phyloP scores from a whole-genome alignment of 75 land plant species.

The Cupressus sempervirens region DNA sequence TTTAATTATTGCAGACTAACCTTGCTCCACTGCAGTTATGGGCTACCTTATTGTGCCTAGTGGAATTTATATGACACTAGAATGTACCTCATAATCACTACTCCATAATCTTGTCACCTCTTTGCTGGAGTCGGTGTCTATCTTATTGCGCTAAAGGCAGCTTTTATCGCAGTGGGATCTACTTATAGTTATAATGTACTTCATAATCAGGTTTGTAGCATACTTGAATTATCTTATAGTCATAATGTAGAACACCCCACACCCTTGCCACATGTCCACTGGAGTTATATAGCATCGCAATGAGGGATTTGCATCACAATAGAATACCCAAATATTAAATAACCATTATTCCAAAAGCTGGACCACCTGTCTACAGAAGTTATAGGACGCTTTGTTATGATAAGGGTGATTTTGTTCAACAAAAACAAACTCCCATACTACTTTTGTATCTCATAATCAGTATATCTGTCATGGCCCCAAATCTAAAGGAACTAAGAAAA shows the following conservation, averaged over 20 bases:
- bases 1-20: neutral
- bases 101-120: neutral
- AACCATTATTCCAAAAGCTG: too few species aligned
- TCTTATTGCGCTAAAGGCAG: neutral
- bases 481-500: too few species aligned
- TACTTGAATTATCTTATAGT: neutral
- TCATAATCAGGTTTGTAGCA: neutral
- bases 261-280: neutral
- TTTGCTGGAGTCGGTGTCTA: neutral
- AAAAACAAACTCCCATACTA: too few species aligned
- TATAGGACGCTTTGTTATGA: too few species aligned
- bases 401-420: too few species aligned
- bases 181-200: neutral
- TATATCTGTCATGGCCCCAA: too few species aligned
- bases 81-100: neutral
- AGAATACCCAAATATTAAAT: too few species aligned
- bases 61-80: neutral
- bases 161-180: neutral
- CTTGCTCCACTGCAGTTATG: neutral
- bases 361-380: too few species aligned
- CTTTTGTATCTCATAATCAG: neutral
- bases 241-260: neutral
- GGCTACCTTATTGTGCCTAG: neutral
- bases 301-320: too few species aligned
- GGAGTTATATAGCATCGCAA: neutral